Conservation (phyloP, 345 rosid genomes). For the Leavenworthia alabamica region DNA sequence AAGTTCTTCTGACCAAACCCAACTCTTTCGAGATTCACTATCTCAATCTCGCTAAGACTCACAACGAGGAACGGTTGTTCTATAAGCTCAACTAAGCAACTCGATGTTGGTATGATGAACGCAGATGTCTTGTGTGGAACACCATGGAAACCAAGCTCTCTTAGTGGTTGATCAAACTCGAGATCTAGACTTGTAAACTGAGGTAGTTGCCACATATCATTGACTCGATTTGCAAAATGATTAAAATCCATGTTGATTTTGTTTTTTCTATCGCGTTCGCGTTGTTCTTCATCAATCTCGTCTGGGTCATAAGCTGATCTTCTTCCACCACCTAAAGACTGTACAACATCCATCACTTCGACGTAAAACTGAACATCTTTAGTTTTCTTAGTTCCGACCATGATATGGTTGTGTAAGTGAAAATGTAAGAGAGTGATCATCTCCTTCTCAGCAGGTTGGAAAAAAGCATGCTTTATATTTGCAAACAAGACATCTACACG, state of each 20-base stretch:
- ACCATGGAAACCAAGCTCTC: constrained; percentile 94
- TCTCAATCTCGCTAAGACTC: constrained; percentile 84
- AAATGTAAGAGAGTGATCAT: constrained; percentile 84
- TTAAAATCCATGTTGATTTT: constrained; percentile 83
- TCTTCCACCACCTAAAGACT: constrained; percentile 81
- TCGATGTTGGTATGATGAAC: constrained; percentile 82
- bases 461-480: constrained; percentile 83
- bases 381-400: constrained; percentile 92
- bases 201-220: constrained; percentile 82
- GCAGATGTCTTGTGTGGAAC: constrained; percentile 76
- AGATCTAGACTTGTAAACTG: constrained; percentile 74
- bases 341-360: constrained; percentile 92
- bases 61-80: constrained; percentile 81
- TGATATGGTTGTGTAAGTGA: constrained; percentile 87
- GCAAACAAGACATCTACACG: constrained; percentile 79
- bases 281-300: constrained; percentile 88
- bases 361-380: constrained; percentile 90
- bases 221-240: constrained; percentile 73
- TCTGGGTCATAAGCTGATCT: constrained; percentile 95
- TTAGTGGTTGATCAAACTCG: constrained; percentile 90
- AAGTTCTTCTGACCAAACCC: constrained; percentile 90
- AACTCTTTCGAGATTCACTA: constrained; percentile 91
- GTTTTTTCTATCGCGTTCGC: constrained; percentile 81
- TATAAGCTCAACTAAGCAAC: constrained; percentile 80
- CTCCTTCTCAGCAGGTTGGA: constrained; percentile 95